These are phyloP conservation scores for Cicer chorassanicum DNA, from an alignment of 306 rosid species.

Conservation along the genomic window DNA sequence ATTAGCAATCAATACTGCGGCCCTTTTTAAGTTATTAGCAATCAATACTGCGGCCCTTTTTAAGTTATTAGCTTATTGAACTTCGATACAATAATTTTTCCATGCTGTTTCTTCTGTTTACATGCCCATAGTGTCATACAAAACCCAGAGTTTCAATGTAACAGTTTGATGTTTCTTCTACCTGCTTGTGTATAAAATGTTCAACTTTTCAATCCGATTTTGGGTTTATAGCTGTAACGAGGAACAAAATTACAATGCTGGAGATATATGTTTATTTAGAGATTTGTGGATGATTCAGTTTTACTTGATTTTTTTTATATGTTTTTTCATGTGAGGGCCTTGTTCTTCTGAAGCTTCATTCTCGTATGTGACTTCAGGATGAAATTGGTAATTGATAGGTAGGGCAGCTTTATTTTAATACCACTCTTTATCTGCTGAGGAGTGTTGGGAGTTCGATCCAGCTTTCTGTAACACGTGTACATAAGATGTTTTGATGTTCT, in stretches of 20 bases:
- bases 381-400: background rate
- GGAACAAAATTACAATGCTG: background rate
- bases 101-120: conserved; percentile 28
- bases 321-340: background rate
- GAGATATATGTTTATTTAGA: conserved; percentile 5
- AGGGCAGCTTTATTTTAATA: background rate
- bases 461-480: background rate
- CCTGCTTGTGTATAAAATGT: conserved; percentile 10
- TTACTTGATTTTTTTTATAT: background rate
- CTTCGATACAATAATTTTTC: conserved; percentile 19
- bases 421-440: background rate
- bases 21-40: too few species aligned
- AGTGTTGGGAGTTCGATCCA: conserved; percentile 16
- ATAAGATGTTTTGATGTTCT: background rate
- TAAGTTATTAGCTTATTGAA: conserved; percentile 45
- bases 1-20: conserved; percentile 55
- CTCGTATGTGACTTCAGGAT: conserved; percentile 7
- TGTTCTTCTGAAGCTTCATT: conserved; percentile 14
- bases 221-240: conserved; percentile 31
- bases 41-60: conserved; percentile 55
- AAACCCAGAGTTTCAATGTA: conserved; percentile 37
- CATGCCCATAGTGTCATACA: conserved; percentile 17
- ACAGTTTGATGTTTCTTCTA: conserved; percentile 33
- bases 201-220: conserved; percentile 19
- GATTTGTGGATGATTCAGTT: background rate